These are phyloP conservation scores for Nannochloris sp. DNA, from an alignment of 139 green algal species.

Conservation along the genomic window DNA sequence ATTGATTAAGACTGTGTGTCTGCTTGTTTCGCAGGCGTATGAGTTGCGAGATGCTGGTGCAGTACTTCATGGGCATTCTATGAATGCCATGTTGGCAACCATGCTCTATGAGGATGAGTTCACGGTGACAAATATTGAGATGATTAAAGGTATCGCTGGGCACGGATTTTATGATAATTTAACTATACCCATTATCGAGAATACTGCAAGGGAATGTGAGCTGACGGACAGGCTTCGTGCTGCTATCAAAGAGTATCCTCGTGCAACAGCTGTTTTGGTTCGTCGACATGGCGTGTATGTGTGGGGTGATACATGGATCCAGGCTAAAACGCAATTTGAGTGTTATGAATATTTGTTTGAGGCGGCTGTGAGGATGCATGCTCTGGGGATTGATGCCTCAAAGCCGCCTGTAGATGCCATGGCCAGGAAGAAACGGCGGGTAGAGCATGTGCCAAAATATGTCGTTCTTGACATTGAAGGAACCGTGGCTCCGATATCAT, in stretches of 20 bases:
- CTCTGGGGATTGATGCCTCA: slow-evolving; percentile 64
- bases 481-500: slow-evolving; percentile 85
- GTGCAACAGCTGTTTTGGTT: slow-evolving; percentile 78
- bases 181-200: slow-evolving; percentile 92
- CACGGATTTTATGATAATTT: slow-evolving; percentile 81
- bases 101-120: slow-evolving; percentile 75
- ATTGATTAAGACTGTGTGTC: too few relatives aligned
- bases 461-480: slow-evolving; percentile 95
- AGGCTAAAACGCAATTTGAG: slow-evolving; percentile 64
- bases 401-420: slow-evolving; percentile 7
- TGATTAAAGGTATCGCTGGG: slow-evolving; percentile 92
- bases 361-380: slow-evolving; percentile 63
- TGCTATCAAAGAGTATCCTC: slow-evolving; percentile 72
- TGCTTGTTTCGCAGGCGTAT: slow-evolving; percentile 58
- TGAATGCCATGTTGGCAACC: slow-evolving; percentile 81
- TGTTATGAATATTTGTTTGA: slow-evolving; percentile 98
- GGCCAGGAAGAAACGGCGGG: too few relatives aligned
- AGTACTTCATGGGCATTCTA: slow-evolving; percentile 85
- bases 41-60: slow-evolving; percentile 78
- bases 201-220: slow-evolving; percentile 92
- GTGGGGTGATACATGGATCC: slow-evolving; percentile 76
- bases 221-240: slow-evolving; percentile 81
- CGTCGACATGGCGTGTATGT: slow-evolving; percentile 76
- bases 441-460: slow-evolving; percentile 10
- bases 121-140: slow-evolving; percentile 83